phyloP scores from a whole-genome alignment of 768 basidiomycete genomes.

The Rickenella mellea region DNA sequence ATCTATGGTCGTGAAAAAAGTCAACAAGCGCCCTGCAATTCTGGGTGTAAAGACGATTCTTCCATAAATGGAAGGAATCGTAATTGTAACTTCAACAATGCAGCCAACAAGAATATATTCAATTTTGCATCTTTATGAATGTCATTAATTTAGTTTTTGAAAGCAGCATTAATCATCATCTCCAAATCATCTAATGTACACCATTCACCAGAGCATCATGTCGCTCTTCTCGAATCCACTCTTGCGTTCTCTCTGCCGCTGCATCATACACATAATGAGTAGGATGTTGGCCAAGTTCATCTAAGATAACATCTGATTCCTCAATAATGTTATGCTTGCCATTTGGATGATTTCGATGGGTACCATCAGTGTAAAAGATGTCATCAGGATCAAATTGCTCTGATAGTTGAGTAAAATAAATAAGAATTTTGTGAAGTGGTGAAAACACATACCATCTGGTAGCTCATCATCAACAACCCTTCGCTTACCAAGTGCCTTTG shows the following conservation, averaged over 20 bases:
- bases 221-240: conserved; percentile 30
- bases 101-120: no score
- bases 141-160: no score
- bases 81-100: no score
- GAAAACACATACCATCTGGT: conserved; percentile 31
- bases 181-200: conserved; percentile 20
- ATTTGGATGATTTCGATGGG: no score
- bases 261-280: conserved; percentile 87
- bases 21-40: no score
- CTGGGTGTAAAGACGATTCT: no score
- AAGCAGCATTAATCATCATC: no score
- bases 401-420: conserved; percentile 8
- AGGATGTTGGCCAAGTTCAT: conserved; percentile 39
- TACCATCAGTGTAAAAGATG: conserved; percentile 42
- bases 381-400: conserved; percentile 49
- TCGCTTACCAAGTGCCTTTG: conserved; percentile 84
- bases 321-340: no score
- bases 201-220: conserved; percentile 17
- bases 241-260: conserved; percentile 64
- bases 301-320: no score
- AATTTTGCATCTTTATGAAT: no score
- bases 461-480: conserved; percentile 46
- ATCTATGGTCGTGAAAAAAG: no score
- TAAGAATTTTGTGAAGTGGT: conserved; percentile 1
- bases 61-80: no score